These are phyloP conservation scores for Monilinia polystroma DNA, from an alignment of 2,329 filamentous ascomycete species.

Conservation along the genomic window DNA sequence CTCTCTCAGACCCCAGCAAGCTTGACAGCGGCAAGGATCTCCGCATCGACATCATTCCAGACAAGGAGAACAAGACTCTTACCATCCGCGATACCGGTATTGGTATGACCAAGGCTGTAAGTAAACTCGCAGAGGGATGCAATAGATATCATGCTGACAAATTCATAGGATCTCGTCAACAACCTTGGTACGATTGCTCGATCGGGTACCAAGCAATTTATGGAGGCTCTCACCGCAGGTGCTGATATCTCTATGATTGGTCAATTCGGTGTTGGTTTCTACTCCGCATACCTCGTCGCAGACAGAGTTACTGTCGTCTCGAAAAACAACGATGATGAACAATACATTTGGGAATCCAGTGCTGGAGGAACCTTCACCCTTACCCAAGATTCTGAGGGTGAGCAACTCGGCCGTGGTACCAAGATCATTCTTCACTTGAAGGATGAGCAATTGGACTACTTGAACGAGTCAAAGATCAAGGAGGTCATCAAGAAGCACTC, in stretches of 20 bases:
- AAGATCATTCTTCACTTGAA: constrained; percentile 99
- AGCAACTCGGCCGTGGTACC: constrained; percentile 88
- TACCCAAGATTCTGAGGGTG: constrained; percentile 82
- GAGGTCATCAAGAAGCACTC: constrained; percentile 99
- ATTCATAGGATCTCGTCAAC: constrained; percentile 88
- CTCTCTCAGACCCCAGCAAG: constrained; percentile 94
- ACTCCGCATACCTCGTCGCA: constrained; percentile 99
- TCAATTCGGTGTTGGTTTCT: constrained; percentile 99
- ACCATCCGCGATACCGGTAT: constrained; percentile 98
- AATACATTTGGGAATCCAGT: constrained; percentile 99
- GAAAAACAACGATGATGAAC: constrained; percentile 99
- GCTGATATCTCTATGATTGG: constrained; percentile 99
- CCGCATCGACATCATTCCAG: constrained; percentile 96
- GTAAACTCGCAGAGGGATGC: constrained; percentile 43
- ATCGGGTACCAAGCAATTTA: constrained; percentile 99
- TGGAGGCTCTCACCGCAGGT: constrained; percentile 97
- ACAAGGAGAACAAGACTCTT: constrained; percentile 96
- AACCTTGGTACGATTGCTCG: constrained; percentile 99
- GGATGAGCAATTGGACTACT: constrained; percentile 98
- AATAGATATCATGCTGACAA: constrained; percentile 42
- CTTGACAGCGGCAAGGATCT: constrained; percentile 97
- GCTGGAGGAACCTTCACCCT: constrained; percentile 98
- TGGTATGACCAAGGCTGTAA: constrained; percentile 99
- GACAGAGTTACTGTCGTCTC: constrained; percentile 94
- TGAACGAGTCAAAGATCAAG: constrained; percentile 99